These are phyloP conservation scores for Saccharomycopsis sp. DNA, from an alignment of 805 yeast species.

Conservation along the genomic window DNA sequence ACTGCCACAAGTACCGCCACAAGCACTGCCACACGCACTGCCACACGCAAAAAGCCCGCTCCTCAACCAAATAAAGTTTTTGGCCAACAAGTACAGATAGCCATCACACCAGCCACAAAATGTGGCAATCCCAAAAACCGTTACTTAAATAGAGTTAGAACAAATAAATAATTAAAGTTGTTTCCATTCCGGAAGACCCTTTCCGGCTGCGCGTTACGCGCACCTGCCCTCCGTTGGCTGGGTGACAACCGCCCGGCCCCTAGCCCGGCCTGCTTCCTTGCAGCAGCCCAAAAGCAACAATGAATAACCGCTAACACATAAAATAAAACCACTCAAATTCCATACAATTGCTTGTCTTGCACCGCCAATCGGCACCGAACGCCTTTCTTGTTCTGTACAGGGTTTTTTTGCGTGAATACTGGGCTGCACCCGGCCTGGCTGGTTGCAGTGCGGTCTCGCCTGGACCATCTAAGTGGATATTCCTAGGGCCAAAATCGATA, in stretches of 20 bases:
- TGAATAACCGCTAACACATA: not conserved
- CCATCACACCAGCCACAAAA: not conserved
- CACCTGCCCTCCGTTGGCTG: too few relatives aligned
- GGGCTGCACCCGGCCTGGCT: too few relatives aligned
- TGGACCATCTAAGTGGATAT: not conserved
- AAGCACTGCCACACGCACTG: not conserved
- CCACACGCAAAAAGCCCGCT: slow-evolving; percentile 2
- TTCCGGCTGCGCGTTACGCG: too few relatives aligned
- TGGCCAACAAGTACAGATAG: slow-evolving; percentile 9
- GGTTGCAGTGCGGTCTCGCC: not conserved
- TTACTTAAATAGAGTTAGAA: not conserved
- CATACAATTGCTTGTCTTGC: not conserved
- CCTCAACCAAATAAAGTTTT: slow-evolving; percentile 8
- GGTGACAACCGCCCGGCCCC: too few relatives aligned
- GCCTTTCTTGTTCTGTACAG: not conserved
- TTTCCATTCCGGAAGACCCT: too few relatives aligned
- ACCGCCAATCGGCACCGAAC: not conserved
- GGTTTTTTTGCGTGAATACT: too few relatives aligned
- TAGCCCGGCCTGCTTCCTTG: too few relatives aligned
- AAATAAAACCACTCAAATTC: not conserved
- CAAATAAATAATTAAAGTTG: too few relatives aligned
- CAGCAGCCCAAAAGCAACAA: too few relatives aligned
- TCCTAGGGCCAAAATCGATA: too few relatives aligned
- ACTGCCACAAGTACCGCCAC: not conserved
- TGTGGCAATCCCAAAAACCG: not conserved